Evolutionary conservation across 352 stramenopile genomes (phyloP).

Genomic region (Phytophthora pini): DNA sequence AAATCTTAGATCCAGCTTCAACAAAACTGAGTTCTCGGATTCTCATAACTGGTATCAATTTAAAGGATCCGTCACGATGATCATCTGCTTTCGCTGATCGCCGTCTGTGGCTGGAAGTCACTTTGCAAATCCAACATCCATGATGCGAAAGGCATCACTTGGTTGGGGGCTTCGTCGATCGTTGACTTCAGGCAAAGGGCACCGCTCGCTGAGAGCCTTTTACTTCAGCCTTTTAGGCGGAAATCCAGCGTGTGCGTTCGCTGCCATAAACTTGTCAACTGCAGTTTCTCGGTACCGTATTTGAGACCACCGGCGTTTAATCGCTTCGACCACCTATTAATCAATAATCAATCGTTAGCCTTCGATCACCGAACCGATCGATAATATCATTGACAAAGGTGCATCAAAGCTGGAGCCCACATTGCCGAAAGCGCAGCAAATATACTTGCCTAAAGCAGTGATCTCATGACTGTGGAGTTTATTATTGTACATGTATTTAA

Average conservation of each 20-base stretch:
- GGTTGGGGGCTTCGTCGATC: background rate
- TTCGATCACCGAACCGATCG: background rate
- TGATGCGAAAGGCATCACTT: background rate
- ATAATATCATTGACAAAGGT: no score
- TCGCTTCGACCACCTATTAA: background rate
- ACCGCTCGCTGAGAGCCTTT: no score
- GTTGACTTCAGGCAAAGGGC: background rate
- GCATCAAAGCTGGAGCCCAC: no score
- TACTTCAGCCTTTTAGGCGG: no score
- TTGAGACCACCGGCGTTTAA: background rate
- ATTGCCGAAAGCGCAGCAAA: no score
- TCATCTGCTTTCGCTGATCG: slow-evolving; percentile 10
- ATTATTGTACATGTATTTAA: background rate
- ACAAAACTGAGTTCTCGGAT: background rate
- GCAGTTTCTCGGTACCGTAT: background rate
- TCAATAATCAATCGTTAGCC: background rate
- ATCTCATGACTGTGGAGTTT: no score
- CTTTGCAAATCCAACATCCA: background rate
- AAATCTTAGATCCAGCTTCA: slow-evolving; percentile 21
- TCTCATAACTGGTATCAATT: background rate
- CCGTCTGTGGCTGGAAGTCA: slow-evolving; percentile 6
- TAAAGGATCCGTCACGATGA: background rate
- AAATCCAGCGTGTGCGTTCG: no score
- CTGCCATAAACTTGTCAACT: no score
- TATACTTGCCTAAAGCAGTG: no score